Evolutionary conservation across 345 rosid genomes (phyloP).

Genomic region (Salix purpurea): DNA sequence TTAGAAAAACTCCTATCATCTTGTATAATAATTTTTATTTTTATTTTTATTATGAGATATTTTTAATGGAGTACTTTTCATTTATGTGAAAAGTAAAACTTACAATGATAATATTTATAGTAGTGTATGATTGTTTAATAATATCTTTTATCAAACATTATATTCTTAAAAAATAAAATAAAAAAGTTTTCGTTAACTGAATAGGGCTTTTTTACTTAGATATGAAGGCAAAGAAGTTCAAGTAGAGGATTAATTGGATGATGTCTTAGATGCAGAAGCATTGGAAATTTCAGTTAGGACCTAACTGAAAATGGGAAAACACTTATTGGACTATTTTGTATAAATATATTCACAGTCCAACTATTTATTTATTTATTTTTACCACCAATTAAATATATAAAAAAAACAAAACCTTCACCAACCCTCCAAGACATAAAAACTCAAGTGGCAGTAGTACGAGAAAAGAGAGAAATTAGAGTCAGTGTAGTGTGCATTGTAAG

Average conservation of each 20-base stretch:
- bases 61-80: too few species aligned
- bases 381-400: neutral
- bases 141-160: too few species aligned
- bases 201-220: neutral
- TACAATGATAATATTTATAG: too few species aligned
- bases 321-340: neutral
- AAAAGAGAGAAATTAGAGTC: neutral
- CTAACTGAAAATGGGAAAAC: neutral
- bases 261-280: neutral
- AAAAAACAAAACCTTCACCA: conserved; percentile 3
- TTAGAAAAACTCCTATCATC: too few species aligned
- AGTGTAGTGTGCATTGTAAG: neutral
- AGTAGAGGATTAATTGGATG: neutral
- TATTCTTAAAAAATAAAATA: too few species aligned
- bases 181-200: neutral
- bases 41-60: too few species aligned
- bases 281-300: neutral
- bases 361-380: neutral
- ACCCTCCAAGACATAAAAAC: neutral
- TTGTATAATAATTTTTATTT: too few species aligned
- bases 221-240: neutral
- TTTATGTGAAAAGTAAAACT: too few species aligned
- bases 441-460: neutral
- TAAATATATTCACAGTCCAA: neutral
- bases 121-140: too few species aligned